Percentiles rank a stretch among this genome's conserved stretches.
phyloP scores from a whole-genome alignment of 352 stramenopile species.

The Pythium plurisporium region DNA sequence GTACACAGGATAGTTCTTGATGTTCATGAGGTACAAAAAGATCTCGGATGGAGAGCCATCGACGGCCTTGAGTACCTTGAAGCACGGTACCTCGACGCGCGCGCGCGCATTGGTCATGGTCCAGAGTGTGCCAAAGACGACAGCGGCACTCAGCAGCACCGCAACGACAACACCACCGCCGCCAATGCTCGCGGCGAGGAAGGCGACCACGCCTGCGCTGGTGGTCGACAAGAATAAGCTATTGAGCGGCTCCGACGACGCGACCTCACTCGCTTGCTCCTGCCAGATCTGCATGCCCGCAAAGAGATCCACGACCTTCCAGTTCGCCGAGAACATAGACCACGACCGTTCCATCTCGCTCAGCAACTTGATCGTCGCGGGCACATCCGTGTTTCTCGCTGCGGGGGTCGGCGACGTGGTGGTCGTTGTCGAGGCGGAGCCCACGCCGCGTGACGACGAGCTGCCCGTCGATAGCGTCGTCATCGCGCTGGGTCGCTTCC shows the following conservation, averaged over 20 bases:
- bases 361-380: constrained; percentile 60
- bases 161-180: constrained; percentile 48
- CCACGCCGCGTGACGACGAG: neutral
- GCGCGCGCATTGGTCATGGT: constrained; percentile 41
- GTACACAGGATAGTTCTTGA: constrained; percentile 56
- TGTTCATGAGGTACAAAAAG: constrained; percentile 73
- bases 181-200: constrained; percentile 61
- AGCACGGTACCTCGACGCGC: constrained; percentile 45
- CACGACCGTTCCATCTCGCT: constrained; percentile 69
- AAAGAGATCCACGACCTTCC: constrained; percentile 67
- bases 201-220: constrained; percentile 50
- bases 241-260: constrained; percentile 45
- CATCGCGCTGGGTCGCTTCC: neutral
- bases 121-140: constrained; percentile 46
- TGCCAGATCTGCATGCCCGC: constrained; percentile 66
- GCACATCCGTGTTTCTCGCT: constrained; percentile 23
- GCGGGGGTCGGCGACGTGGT: neutral
- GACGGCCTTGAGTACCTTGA: constrained; percentile 66
- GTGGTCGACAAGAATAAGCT: constrained; percentile 49
- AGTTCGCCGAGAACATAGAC: constrained; percentile 65
- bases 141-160: constrained; percentile 42
- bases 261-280: constrained; percentile 25
- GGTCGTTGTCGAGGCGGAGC: neutral
- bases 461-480: neutral
- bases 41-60: constrained; percentile 61